Base-by-base conservation (phyloP, 1,284 basidiomycete species). In the Irpex rosettiformis region DNA sequence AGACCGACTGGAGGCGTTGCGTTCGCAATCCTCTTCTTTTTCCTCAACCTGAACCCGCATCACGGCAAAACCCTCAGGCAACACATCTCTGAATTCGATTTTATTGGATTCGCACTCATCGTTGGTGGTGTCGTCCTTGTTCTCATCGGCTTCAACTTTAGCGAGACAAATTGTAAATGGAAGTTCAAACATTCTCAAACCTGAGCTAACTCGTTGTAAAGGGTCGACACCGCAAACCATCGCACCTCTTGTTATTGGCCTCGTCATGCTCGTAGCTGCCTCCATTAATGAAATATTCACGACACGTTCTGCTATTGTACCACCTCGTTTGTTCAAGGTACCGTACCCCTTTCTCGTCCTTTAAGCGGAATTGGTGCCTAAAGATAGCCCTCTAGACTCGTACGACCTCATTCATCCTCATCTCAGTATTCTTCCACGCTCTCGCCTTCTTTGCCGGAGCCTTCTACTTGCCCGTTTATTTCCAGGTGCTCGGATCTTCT, bases 41-140 rank as follows among this genome's bases (percentile, higher is more conserved):
- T 88, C 75, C 82, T 97, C 49, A 89, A 94, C 65, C 79, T 97
- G 37, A 93, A 95, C 63, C 88, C 89, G 0, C 86, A 83, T 62
- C 72, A 82, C 58, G 80, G 80, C 7, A 79, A 80, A 54, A 77
- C 85, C 0, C 70, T 89, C 54, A 74, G 73, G 11, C 72, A 90
- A 62, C 85, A 92, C 66, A 66, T 83, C 13, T 66, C 70, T 5
- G 83, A 89, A 57, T 92, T 95, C 63, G 93, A 95, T 71, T 91
- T 91, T 62, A 42, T 87, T 40, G 93, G 93, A 1, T 78, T 93
- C 1, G 56, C 80, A 29, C 77, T 93, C 30, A 78, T 97, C 57
- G 83, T 96, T 55, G 74, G 73, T 1, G 89, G 90, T 0, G 83
- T 92, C 16, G 79, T 93, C 4, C 85, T 88, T 56, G 69, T 97